Conservation (phyloP, 108 stramenopile species). For the Craspedostauros australis region DNA sequence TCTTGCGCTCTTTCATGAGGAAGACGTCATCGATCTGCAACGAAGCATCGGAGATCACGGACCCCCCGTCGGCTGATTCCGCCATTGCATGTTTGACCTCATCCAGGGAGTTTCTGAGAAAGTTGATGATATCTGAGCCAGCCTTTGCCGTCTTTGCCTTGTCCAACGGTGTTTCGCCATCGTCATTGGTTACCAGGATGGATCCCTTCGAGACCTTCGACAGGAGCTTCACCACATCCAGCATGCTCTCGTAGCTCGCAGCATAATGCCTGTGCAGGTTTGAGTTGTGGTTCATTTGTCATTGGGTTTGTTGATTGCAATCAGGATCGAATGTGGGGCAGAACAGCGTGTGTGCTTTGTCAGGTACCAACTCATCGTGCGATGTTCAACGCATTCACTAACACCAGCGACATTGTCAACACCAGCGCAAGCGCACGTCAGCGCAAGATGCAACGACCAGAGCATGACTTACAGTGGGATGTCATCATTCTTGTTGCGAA, state of each 20-base stretch:
- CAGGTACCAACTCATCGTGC: no score
- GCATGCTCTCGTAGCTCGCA: slow-evolving; percentile 29
- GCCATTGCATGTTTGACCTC: no score
- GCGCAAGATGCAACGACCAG: background rate
- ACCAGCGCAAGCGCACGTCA: background rate
- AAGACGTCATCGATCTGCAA: no score
- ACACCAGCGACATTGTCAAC: no score
- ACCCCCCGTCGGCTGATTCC: no score
- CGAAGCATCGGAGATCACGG: no score
- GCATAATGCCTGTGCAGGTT: slow-evolving; percentile 10
- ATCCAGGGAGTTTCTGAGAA: background rate
- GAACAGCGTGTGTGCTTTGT: no score
- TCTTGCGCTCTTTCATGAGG: no score
- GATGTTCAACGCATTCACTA: no score
- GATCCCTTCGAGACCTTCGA: slow-evolving; percentile 39
- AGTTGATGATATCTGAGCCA: slow-evolving; percentile 2
- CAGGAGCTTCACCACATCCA: slow-evolving; percentile 35
- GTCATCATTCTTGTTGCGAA: slow-evolving; percentile 47
- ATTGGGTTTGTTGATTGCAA: no score
- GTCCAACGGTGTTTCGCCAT: slow-evolving; percentile 46
- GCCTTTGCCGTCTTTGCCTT: slow-evolving; percentile 40
- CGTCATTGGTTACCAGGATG: slow-evolving; percentile 32
- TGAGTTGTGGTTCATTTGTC: no score
- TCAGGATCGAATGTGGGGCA: no score
- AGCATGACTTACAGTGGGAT: slow-evolving; percentile 35